A percentile compares a stretch with the other conserved stretches of the same genome.
These are phyloP conservation scores for Rhodotorula toruloides DNA, from an alignment of 768 basidiomycete species.

Conservation along the genomic window DNA sequence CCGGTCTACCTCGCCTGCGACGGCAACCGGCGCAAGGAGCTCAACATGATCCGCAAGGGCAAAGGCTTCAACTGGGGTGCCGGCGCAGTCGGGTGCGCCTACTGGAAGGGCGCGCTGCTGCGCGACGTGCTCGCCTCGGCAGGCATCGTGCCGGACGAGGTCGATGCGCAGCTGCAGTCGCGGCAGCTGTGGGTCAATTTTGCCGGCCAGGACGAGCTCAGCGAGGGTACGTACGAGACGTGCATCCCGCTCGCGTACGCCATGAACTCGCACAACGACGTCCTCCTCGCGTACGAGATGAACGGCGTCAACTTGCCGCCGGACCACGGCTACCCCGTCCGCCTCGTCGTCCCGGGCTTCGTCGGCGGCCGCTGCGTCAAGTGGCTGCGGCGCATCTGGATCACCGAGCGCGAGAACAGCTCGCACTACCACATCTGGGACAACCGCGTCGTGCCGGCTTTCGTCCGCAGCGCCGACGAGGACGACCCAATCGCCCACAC, in stretches of 20 bases:
- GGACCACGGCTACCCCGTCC: constrained; percentile 37
- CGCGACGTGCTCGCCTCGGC: not conserved
- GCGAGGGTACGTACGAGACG: constrained; percentile 17
- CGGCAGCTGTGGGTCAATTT: constrained; percentile 26
- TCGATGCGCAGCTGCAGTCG: not conserved
- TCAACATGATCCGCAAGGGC: constrained; percentile 38
- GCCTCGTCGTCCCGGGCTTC: constrained; percentile 56
- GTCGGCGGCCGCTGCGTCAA: constrained; percentile 70
- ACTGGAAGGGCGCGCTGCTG: constrained; percentile 3
- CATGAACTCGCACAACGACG: constrained; percentile 16
- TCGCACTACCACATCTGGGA: too few relatives aligned
- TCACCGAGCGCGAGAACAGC: too few relatives aligned
- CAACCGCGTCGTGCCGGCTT: too few relatives aligned
- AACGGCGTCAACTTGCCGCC: constrained; percentile 23
- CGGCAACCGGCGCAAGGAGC: not conserved
- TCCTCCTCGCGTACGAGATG: constrained; percentile 35
- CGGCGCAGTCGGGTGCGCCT: too few relatives aligned
- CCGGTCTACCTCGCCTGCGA: constrained; percentile 42
- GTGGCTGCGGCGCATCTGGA: constrained; percentile 66
- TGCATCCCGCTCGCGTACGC: constrained; percentile 15
- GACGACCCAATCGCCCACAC: too few relatives aligned
- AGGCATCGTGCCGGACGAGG: not conserved
- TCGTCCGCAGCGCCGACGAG: too few relatives aligned
- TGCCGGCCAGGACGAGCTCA: too few relatives aligned
- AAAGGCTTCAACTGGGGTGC: not conserved